Conservation (phyloP, 345 rosid species). For the Eucalyptus cladocalyx region DNA sequence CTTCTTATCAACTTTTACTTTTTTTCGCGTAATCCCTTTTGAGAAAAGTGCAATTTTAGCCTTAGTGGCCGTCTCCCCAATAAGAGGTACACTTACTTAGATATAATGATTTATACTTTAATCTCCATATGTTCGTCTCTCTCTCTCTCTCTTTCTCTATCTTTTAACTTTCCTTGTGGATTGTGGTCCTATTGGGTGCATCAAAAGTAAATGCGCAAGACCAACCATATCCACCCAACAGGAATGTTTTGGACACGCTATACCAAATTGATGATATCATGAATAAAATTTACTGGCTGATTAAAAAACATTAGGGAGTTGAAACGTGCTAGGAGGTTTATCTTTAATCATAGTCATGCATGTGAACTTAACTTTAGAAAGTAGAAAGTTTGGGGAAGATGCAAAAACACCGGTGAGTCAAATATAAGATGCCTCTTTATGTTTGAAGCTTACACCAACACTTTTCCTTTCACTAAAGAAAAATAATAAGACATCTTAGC, state of each 20-base stretch:
- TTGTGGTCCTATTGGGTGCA: not conserved
- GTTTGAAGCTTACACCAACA: not conserved
- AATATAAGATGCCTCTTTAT: not conserved
- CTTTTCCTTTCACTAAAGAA: not conserved
- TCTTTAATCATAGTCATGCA: not conserved
- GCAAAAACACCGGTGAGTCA: not conserved
- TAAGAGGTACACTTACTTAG: not conserved
- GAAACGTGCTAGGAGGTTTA: not conserved
- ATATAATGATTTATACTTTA: not conserved
- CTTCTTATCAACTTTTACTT: not conserved
- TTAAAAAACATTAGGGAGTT: not conserved
- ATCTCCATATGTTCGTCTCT: not conserved
- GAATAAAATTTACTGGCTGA: not conserved
- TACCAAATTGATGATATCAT: not conserved
- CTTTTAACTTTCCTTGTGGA: not conserved
- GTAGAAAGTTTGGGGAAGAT: not conserved
- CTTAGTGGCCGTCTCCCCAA: not conserved
- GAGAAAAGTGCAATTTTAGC: not conserved
- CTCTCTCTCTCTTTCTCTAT: not conserved
- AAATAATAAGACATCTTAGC: not conserved
- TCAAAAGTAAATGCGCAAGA: not conserved
- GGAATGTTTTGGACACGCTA: not conserved
- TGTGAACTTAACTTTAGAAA: not conserved
- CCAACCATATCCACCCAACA: not conserved
- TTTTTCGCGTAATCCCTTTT: not conserved